A percentile compares a stretch with the other conserved stretches of the same genome.
phyloP scores from a whole-genome alignment of 176 grass and related monocot species.

The Coix lacrymajobi region DNA sequence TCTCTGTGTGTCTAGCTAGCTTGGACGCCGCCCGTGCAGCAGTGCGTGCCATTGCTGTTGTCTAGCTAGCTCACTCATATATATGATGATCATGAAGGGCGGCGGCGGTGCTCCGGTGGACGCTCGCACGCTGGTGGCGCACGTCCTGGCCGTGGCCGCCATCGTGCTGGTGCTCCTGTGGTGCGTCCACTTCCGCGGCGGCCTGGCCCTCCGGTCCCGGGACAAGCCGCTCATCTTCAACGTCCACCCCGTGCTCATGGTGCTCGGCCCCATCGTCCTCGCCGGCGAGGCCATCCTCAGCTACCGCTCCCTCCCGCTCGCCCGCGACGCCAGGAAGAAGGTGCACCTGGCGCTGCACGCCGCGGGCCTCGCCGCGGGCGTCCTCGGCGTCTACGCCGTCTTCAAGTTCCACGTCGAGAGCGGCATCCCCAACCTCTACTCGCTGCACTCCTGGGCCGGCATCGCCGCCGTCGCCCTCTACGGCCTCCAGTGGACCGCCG shows the following conservation, averaged over 20 bases:
- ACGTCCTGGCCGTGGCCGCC: slow-evolving; percentile 43
- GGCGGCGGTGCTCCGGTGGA: not conserved
- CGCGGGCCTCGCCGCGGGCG: slow-evolving; percentile 33
- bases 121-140: slow-evolving; percentile 27
- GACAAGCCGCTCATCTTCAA: slow-evolving; percentile 83
- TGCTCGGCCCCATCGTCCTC: slow-evolving; percentile 61
- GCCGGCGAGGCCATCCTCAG: slow-evolving; percentile 67
- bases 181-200: slow-evolving; percentile 72
- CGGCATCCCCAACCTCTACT: slow-evolving; percentile 69
- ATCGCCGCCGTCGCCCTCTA: slow-evolving; percentile 53
- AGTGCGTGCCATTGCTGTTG: too few relatives aligned
- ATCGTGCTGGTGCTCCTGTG: slow-evolving; percentile 67
- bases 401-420: slow-evolving; percentile 80
- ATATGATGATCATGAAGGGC: not conserved
- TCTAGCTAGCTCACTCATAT: too few relatives aligned
- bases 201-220: slow-evolving; percentile 45
- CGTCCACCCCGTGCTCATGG: slow-evolving; percentile 78
- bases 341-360: slow-evolving; percentile 65
- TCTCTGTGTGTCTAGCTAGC: too few relatives aligned
- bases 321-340: slow-evolving; percentile 45
- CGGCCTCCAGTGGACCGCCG: slow-evolving; percentile 61
- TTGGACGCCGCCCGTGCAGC: too few relatives aligned
- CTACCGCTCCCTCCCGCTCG: slow-evolving; percentile 49
- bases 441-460: slow-evolving; percentile 82
- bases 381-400: slow-evolving; percentile 54